Percentiles rank a stretch among this genome's conserved stretches.
Conservation (phyloP, 2,329 filamentous ascomycete genomes). For the Sporothrix brunneoviolacea region DNA sequence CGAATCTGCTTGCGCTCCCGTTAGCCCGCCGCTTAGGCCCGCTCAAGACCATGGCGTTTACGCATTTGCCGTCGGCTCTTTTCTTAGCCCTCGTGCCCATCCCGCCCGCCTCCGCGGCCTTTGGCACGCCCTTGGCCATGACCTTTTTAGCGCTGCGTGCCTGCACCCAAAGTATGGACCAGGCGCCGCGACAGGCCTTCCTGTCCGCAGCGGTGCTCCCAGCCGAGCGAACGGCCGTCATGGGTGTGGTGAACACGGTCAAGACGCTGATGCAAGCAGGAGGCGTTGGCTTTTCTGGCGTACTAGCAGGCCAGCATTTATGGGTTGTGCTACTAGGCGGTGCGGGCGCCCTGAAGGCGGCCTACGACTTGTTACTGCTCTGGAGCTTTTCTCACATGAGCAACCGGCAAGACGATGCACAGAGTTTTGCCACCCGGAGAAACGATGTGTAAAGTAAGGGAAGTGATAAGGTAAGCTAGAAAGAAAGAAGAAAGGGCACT, state of each 20-base stretch:
- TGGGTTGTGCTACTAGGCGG: conserved; percentile 17
- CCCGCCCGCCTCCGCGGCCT: conserved; percentile 1
- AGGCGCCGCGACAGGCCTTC: conserved; percentile 63
- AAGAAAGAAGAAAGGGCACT: too few relatives aligned
- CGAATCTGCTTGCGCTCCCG: conserved; percentile 47
- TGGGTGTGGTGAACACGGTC: conserved; percentile 63
- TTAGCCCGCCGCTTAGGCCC: conserved; percentile 47
- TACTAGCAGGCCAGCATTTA: conserved; percentile 40
- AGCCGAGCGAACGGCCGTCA: conserved; percentile 61
- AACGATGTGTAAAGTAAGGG: too few relatives aligned
- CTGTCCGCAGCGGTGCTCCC: conserved; percentile 58
- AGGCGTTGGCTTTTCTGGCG: conserved; percentile 59
- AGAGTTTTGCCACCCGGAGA: too few relatives aligned
- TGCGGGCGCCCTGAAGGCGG: conserved; percentile 18
- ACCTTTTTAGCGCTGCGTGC: conserved; percentile 56
- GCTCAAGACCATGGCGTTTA: conserved; percentile 64
- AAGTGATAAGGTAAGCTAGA: too few relatives aligned
- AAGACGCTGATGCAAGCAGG: conserved; percentile 58
- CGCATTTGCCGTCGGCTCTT: conserved; percentile 62
- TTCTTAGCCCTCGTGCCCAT: conserved; percentile 52
- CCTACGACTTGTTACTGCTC: conserved; percentile 19
- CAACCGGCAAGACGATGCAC: neutral
- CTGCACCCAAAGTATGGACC: conserved; percentile 61
- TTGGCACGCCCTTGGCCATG: conserved; percentile 26
- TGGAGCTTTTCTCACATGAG: conserved; percentile 28